Conservation (phyloP, 2,329 filamentous ascomycete genomes). For the Fusarium pseudoanthophilum region DNA sequence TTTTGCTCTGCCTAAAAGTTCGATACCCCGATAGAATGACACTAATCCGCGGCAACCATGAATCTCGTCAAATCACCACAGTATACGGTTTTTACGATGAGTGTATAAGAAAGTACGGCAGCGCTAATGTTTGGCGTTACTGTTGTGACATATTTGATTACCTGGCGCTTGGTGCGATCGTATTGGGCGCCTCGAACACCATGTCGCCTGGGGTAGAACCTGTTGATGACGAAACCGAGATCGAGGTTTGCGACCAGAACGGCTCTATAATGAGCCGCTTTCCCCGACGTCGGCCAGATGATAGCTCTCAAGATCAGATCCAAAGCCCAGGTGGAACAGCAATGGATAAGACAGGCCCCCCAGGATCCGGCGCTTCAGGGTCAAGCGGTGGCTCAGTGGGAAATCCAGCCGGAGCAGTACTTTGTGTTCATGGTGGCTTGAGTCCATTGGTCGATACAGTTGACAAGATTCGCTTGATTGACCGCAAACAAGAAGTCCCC, state of each 20-base stretch:
- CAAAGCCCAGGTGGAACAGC: constrained; percentile 45
- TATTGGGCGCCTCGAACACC: constrained; percentile 83
- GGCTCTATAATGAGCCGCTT: constrained; percentile 82
- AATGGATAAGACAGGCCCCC: constrained; percentile 68
- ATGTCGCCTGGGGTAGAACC: constrained; percentile 63
- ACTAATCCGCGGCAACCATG: constrained; percentile 93
- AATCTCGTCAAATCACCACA: constrained; percentile 95
- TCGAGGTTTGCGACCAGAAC: constrained; percentile 89
- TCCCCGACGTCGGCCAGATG: constrained; percentile 58
- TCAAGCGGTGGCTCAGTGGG: constrained; percentile 71
- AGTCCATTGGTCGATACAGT: constrained; percentile 92
- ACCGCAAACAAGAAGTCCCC: constrained; percentile 97
- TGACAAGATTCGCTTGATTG: constrained; percentile 93
- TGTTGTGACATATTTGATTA: constrained; percentile 99
- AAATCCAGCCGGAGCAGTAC: constrained; percentile 81
- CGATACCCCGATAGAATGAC: constrained; percentile 98
- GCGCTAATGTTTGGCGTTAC: constrained; percentile 95
- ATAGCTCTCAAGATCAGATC: constrained; percentile 40
- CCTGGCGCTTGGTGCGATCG: constrained; percentile 87
- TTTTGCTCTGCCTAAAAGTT: constrained; percentile 95
- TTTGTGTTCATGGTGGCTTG: constrained; percentile 95
- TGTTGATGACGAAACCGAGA: constrained; percentile 81
- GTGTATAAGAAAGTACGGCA: constrained; percentile 94
- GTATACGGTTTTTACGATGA: constrained; percentile 99
- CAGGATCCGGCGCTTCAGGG: constrained; percentile 82